These are phyloP conservation scores for Cyclotella baltica DNA, from an alignment of 108 stramenopile species.

Conservation along the genomic window DNA sequence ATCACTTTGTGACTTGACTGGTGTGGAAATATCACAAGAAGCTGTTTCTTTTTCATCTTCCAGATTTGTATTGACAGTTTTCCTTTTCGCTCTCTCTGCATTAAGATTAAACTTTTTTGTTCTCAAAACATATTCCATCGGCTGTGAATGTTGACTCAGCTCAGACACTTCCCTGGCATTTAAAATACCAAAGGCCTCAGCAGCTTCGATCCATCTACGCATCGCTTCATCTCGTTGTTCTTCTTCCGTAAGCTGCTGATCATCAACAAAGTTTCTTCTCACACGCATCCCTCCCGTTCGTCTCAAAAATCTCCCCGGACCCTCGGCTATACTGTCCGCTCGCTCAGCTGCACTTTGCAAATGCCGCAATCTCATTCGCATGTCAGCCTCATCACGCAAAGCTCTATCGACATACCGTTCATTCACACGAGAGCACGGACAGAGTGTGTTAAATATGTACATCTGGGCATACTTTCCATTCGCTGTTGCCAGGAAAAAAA, in stretches of 20 bases:
- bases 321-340: slow-evolving; percentile 20
- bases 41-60: slow-evolving; percentile 9
- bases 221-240: slow-evolving; percentile 30
- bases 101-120: slow-evolving; percentile 49
- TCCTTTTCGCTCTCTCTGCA: slow-evolving; percentile 15
- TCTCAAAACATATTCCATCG: slow-evolving; percentile 48
- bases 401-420: slow-evolving; percentile 36
- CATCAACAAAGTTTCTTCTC: neutral
- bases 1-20: slow-evolving; percentile 14
- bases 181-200: slow-evolving; percentile 39
- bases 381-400: slow-evolving; percentile 29
- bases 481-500: slow-evolving; percentile 51
- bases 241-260: neutral
- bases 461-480: slow-evolving; percentile 45
- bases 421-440: slow-evolving; percentile 39
- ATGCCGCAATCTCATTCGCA: slow-evolving; percentile 10
- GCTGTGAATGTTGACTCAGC: slow-evolving; percentile 4
- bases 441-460: slow-evolving; percentile 25
- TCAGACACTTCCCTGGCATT: slow-evolving; percentile 19
- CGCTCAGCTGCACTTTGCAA: slow-evolving; percentile 32
- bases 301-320: slow-evolving; percentile 26
- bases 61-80: neutral
- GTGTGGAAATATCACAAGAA: neutral
- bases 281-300: slow-evolving; percentile 29
- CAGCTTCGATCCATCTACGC: slow-evolving; percentile 41